phyloP scores from a whole-genome alignment of 2,329 filamentous ascomycete species.

The Paradendryphiella salina region DNA sequence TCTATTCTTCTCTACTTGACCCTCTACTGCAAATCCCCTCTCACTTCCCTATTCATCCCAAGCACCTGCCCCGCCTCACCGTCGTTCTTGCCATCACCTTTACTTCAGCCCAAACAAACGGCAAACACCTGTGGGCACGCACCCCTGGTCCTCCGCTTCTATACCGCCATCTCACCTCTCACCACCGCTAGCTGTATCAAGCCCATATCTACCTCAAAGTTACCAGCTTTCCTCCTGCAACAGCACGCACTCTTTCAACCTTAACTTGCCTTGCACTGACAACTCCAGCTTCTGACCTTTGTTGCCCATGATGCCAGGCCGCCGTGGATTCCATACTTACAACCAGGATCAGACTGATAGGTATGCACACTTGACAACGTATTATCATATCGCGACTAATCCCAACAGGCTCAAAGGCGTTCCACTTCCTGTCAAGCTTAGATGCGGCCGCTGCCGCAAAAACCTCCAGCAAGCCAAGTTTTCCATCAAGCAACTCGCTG shows the following conservation, averaged over 20 bases:
- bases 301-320: slow-evolving; percentile 4
- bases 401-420: slow-evolving; percentile 23
- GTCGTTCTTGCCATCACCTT: slow-evolving; percentile 12
- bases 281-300: not conserved
- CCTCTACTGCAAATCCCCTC: not conserved
- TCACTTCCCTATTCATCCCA: not conserved
- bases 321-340: slow-evolving; percentile 13
- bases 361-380: not conserved
- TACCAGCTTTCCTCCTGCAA: not conserved
- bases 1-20: not conserved
- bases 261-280: not conserved
- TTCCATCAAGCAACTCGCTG: slow-evolving; percentile 54
- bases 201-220: not conserved
- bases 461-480: slow-evolving; percentile 45
- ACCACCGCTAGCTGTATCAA: not conserved
- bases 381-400: not conserved
- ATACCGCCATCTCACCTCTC: not conserved
- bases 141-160: not conserved
- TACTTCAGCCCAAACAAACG: slow-evolving; percentile 7
- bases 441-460: slow-evolving; percentile 54
- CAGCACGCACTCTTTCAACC: not conserved
- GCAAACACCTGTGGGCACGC: not conserved
- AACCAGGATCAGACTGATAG: slow-evolving; percentile 16
- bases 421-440: slow-evolving; percentile 41
- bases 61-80: not conserved